Evolutionary conservation across 257 asterid species (phyloP).

Genomic region (Anisodus acutangulus): DNA sequence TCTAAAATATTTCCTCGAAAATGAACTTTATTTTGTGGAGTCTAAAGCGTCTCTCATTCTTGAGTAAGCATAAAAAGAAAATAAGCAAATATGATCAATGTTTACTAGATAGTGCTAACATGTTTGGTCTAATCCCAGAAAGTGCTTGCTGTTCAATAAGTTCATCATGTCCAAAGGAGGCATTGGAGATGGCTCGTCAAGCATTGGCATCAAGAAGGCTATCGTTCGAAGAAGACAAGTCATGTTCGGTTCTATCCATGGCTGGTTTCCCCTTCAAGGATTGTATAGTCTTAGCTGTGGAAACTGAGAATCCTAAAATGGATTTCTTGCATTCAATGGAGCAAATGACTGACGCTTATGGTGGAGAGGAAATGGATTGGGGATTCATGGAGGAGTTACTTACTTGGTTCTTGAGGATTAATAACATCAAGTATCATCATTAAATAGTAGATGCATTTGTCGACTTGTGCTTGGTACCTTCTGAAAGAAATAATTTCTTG

Average conservation of each 20-base stretch:
- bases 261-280: conserved; percentile 33
- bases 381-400: conserved; percentile 27
- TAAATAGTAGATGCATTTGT: conserved; percentile 30
- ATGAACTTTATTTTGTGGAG: conserved; percentile 15
- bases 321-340: conserved; percentile 30
- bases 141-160: background rate
- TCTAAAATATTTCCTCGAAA: background rate
- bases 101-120: background rate
- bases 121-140: background rate
- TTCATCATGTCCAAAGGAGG: background rate
- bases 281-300: conserved; percentile 28
- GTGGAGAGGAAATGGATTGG: conserved; percentile 31
- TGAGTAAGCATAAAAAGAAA: background rate
- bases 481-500: too few species aligned
- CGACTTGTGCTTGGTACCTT: conserved; percentile 26
- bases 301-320: conserved; percentile 25
- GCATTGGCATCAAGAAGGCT: conserved; percentile 32
- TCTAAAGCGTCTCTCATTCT: background rate
- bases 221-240: conserved; percentile 28
- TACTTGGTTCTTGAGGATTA: conserved; percentile 34
- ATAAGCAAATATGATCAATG: background rate
- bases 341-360: conserved; percentile 20
- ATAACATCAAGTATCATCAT: conserved; percentile 23
- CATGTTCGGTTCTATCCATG: conserved; percentile 29
- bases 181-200: conserved; percentile 24